Conservation (phyloP, 495 filamentous ascomycete genomes). For the Tuber borchii region DNA sequence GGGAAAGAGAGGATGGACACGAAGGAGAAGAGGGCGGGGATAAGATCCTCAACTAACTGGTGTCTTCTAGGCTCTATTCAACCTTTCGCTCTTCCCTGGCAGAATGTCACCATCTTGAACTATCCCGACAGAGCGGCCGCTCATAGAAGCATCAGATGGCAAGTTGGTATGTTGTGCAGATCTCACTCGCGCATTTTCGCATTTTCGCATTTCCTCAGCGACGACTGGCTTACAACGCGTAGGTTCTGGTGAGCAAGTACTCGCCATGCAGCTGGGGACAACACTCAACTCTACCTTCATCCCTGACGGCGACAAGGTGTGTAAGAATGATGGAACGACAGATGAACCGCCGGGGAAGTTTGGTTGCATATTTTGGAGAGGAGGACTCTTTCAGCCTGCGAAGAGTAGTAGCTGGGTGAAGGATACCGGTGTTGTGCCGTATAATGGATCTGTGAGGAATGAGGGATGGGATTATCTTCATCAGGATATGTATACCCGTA, state of each 20-base stretch:
- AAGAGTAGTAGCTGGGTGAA: slow-evolving; percentile 18
- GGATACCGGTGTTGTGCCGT: slow-evolving; percentile 19
- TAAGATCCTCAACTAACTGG: neutral
- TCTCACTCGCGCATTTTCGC: neutral
- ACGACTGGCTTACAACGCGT: slow-evolving; percentile 8
- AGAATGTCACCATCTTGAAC: slow-evolving; percentile 6
- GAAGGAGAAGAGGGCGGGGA: neutral
- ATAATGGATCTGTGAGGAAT: slow-evolving; percentile 30
- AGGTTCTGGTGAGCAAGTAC: slow-evolving; percentile 10
- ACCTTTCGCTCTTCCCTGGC: slow-evolving; percentile 12
- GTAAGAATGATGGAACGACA: slow-evolving; percentile 4
- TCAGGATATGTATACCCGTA: slow-evolving; percentile 23
- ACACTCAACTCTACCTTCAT: slow-evolving; percentile 31
- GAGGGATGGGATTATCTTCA: slow-evolving; percentile 38
- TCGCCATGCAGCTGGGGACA: slow-evolving; percentile 25
- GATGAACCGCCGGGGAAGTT: slow-evolving; percentile 10
- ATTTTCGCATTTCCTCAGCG: neutral
- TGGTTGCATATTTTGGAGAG: slow-evolving; percentile 36
- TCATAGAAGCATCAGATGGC: slow-evolving; percentile 18
- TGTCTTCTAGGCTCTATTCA: slow-evolving; percentile 1
- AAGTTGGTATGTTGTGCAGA: slow-evolving; percentile 14
- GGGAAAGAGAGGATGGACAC: neutral
- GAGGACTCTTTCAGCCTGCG: slow-evolving; percentile 27
- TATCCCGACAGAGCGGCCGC: slow-evolving; percentile 11
- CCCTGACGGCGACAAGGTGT: slow-evolving; percentile 23